Base-by-base conservation (phyloP, 345 rosid genomes). In the Gossypium mustelinum region DNA sequence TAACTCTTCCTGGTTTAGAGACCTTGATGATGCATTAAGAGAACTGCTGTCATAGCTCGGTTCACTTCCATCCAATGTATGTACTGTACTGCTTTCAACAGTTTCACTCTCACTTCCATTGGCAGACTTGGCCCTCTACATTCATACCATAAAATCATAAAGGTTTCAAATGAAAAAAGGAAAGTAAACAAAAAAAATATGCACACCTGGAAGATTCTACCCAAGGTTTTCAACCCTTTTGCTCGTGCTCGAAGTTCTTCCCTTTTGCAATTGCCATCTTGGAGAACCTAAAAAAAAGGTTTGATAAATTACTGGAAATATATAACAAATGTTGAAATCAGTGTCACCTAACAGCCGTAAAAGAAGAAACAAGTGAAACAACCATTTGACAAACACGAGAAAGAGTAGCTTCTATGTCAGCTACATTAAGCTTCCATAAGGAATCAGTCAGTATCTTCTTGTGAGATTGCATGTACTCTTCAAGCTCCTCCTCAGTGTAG, bases 371-470 rank as follows among this genome's bases (percentile, higher is more conserved):
- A 11, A 62, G 43, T 16, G 45, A 48, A 73, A 73, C 29, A 81
- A 94, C 98, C 98, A 93, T 94, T 81, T 90, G 99, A 85, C 98
- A 95, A 85, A 95, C 98, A 68, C 87, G 93, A 77, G 87, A 91
- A 78, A 95, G 99, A 54, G 98, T 95, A 64, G 89, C 92, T 85
- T 95, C 99, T 11, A 95, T 93, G 78, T 95, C 99, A 45, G 99
- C 97, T 58, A 95, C 98, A 13, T 95, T 95, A 78, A 95, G 98
- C 83, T 95, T 95, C 99, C 99, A 95, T 67, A 93, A 82, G 16
- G 98, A 95, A 87, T 93, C 98, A 75, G 83, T 87, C 99, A 93
- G 90, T 86, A 91, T 79, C 78, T 94, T 88, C 79, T 95, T 95
- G 84, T 93, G 92, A 68, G 98, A 80, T 73, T 87, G 88, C 85